Conservation (phyloP, 2,329 filamentous ascomycete genomes). For the Calonectria multiphialidica region DNA sequence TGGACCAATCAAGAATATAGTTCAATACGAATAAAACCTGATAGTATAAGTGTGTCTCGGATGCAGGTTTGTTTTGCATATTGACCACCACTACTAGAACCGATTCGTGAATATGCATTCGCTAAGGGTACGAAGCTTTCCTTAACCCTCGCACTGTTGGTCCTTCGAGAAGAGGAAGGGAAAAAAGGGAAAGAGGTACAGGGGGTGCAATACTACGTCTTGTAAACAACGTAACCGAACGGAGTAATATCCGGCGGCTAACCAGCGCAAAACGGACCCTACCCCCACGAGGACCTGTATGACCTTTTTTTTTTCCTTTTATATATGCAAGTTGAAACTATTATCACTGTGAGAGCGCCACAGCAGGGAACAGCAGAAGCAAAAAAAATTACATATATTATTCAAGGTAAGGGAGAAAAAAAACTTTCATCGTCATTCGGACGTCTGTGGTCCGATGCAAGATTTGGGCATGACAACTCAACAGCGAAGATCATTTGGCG, state of each 20-base stretch:
- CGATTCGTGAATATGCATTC: neutral
- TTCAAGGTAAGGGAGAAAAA: neutral
- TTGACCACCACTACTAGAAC: neutral
- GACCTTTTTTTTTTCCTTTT: neutral
- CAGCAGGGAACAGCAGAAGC: neutral
- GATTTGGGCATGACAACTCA: slow-evolving; percentile 3
- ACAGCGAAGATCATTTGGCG: neutral
- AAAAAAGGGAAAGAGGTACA: neutral
- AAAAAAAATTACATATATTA: neutral
- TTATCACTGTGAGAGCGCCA: neutral
- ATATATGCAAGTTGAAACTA: neutral
- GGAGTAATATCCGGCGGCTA: slow-evolving; percentile 6
- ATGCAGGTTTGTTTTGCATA: neutral
- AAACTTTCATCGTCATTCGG: neutral
- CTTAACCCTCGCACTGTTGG: neutral
- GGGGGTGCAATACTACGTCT: neutral
- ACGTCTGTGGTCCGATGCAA: neutral
- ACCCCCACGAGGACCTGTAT: neutral
- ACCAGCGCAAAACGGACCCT: neutral
- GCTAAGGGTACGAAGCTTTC: neutral
- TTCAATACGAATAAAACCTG: slow-evolving; percentile 5
- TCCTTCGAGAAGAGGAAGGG: neutral
- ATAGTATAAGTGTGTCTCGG: neutral
- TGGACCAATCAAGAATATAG: neutral
- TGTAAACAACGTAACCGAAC: neutral